Conservation (phyloP, 2,329 filamentous ascomycete genomes). For the Myriosclerotinia scirpicola region DNA sequence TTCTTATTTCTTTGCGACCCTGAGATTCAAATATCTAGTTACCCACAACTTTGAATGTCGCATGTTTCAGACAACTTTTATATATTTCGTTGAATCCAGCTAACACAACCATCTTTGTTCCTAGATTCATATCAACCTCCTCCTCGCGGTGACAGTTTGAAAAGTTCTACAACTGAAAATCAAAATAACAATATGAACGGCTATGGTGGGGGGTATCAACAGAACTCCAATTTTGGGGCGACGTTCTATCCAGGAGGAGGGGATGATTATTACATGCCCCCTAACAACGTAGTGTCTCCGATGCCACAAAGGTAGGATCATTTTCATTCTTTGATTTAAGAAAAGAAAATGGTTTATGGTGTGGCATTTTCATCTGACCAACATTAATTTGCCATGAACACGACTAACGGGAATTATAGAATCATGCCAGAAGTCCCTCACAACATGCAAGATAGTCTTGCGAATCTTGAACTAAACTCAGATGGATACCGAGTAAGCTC, state of each 20-base stretch:
- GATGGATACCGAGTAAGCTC: constrained; percentile 37
- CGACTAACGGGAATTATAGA: constrained; percentile 49
- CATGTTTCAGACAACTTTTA: neutral
- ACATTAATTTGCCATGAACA: neutral
- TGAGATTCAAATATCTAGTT: neutral
- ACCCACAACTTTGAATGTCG: neutral
- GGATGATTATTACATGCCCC: constrained; percentile 66
- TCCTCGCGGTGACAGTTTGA: constrained; percentile 14
- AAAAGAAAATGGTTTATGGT: neutral
- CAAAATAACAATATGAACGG: constrained; percentile 24
- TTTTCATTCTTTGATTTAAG: constrained; percentile 14
- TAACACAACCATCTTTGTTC: neutral
- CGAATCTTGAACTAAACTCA: constrained; percentile 84
- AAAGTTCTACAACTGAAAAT: constrained; percentile 4
- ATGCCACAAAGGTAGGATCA: constrained; percentile 62
- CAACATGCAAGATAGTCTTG: constrained; percentile 93
- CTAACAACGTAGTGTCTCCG: constrained; percentile 62
- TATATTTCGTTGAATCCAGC: neutral
- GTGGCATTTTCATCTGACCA: constrained; percentile 10
- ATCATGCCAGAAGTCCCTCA: constrained; percentile 94
- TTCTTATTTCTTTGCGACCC: neutral
- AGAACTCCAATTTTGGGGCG: constrained; percentile 49
- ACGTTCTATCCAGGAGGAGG: constrained; percentile 67
- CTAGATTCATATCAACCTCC: constrained; percentile 20
- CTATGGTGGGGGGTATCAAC: constrained; percentile 25